Percentiles rank a stretch among this genome's conserved stretches.
Evolutionary conservation across 768 basidiomycete genomes (phyloP).

Genomic region (Amanita subjunquillea): DNA sequence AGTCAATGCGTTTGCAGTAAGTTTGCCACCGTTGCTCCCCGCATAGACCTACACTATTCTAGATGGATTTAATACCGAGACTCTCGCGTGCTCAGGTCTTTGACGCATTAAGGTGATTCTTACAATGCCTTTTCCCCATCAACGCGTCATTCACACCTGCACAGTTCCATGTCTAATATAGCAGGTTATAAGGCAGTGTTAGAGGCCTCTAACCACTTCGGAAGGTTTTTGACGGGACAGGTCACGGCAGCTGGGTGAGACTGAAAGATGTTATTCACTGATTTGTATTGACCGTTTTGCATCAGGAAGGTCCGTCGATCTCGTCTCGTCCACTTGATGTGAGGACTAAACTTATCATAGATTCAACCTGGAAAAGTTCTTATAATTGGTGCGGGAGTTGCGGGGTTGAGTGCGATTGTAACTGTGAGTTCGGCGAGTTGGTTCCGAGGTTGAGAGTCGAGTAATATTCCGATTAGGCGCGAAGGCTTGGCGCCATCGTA

Average conservation of each 20-base stretch:
- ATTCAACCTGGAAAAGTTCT: slow-evolving; percentile 83
- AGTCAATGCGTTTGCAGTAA: slow-evolving; percentile 61
- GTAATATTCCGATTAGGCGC: slow-evolving; percentile 34
- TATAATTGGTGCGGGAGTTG: slow-evolving; percentile 84
- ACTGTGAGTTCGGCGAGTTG: slow-evolving; percentile 38
- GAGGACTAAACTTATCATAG: slow-evolving; percentile 22
- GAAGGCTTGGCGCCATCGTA: slow-evolving; percentile 79
- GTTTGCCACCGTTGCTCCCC: slow-evolving; percentile 10
- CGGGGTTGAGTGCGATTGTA: slow-evolving; percentile 80
- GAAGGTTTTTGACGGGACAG: slow-evolving; percentile 83
- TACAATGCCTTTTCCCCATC: not conserved
- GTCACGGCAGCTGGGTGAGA: slow-evolving; percentile 84
- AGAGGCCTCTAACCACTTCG: slow-evolving; percentile 85
- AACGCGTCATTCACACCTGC: slow-evolving; percentile 1
- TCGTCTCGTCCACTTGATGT: not conserved
- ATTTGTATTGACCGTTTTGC: slow-evolving; percentile 4
- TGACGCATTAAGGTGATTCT: slow-evolving; percentile 67
- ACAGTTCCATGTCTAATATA: slow-evolving; percentile 88
- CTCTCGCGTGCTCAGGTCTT: slow-evolving; percentile 88
- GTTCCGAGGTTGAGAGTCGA: not conserved
- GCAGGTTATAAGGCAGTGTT: slow-evolving; percentile 89
- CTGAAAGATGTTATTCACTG: slow-evolving; percentile 8
- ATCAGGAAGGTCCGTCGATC: not conserved
- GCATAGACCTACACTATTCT: not conserved
- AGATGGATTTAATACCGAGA: slow-evolving; percentile 88